Evolutionary conservation across 2,329 filamentous ascomycete genomes (phyloP).

Genomic region (Fusarium newnesense): DNA sequence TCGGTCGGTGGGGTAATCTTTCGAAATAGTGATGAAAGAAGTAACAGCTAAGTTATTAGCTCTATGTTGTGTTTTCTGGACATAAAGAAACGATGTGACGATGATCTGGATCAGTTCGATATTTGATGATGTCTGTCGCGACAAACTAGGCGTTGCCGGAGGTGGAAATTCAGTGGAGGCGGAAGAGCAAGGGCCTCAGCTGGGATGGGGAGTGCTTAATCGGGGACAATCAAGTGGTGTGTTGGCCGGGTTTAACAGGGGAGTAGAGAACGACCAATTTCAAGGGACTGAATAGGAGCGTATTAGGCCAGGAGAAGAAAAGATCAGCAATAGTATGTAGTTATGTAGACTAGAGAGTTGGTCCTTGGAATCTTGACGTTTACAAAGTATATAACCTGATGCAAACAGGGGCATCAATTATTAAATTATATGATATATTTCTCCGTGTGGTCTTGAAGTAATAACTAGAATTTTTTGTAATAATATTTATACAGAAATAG

Average conservation of each 20-base stretch:
- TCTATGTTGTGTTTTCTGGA: not conserved
- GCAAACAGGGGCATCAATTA: not conserved
- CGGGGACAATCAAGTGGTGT: constrained; percentile 28
- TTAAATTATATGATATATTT: not conserved
- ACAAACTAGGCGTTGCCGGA: constrained; percentile 32
- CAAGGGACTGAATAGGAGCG: constrained; percentile 18
- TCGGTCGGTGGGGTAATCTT: constrained; percentile 5
- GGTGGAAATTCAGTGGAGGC: constrained; percentile 43
- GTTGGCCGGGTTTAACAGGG: constrained; percentile 12
- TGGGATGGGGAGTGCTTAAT: constrained; percentile 20
- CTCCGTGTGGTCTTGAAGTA: no score
- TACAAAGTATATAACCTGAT: not conserved
- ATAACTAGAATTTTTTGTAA: not conserved
- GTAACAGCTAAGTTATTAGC: constrained; percentile 24
- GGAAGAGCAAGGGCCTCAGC: constrained; percentile 40
- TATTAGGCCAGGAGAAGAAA: not conserved
- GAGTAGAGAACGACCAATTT: constrained; percentile 8
- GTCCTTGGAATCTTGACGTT: not conserved
- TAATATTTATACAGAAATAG: not conserved
- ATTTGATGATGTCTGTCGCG: constrained; percentile 40
- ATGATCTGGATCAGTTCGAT: constrained; percentile 18
- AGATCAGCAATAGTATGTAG: not conserved
- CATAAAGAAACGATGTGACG: constrained; percentile 13
- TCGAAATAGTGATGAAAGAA: not conserved
- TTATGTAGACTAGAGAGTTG: not conserved